Evolutionary conservation across 2,329 filamentous ascomycete species (phyloP).

Genomic region (Teratosphaeria zuluensis): DNA sequence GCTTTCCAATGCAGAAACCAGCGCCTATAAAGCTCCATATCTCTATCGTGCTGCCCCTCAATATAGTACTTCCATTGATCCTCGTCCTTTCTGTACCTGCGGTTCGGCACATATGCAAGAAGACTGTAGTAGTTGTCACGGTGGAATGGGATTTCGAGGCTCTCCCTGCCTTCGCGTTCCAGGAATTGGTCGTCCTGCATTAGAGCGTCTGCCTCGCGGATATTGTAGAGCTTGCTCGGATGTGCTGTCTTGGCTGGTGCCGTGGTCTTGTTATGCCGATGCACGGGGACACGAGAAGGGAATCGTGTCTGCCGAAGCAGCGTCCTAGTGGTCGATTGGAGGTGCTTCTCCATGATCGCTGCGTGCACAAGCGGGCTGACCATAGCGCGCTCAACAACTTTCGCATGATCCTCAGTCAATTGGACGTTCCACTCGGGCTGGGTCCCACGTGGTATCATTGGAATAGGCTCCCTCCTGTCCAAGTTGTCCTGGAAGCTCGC

Average conservation of each 20-base stretch:
- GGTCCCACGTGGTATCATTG: slow-evolving; percentile 41
- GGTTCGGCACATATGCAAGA: slow-evolving; percentile 47
- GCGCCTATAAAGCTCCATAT: slow-evolving; percentile 25
- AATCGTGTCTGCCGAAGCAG: slow-evolving; percentile 30
- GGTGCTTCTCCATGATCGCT: slow-evolving; percentile 39
- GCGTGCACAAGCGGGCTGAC: slow-evolving; percentile 43
- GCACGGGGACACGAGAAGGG: slow-evolving; percentile 25
- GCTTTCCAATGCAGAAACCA: slow-evolving; percentile 6
- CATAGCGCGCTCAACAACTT: slow-evolving; percentile 38
- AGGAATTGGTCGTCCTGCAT: slow-evolving; percentile 44
- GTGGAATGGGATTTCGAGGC: slow-evolving; percentile 44
- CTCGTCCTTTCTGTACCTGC: slow-evolving; percentile 42
- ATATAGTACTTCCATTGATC: slow-evolving; percentile 42
- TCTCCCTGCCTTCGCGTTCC: slow-evolving; percentile 40
- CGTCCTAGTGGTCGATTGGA: slow-evolving; percentile 37
- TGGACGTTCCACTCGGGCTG: slow-evolving; percentile 41
- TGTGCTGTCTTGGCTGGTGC: slow-evolving; percentile 5
- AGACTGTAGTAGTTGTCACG: slow-evolving; percentile 52
- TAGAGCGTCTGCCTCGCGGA: slow-evolving; percentile 37
- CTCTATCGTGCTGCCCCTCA: slow-evolving; percentile 27
- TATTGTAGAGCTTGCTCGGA: slow-evolving; percentile 31
- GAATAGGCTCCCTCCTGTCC: slow-evolving; percentile 43
- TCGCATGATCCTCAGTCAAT: slow-evolving; percentile 36
- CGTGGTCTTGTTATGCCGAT: slow-evolving; percentile 26
- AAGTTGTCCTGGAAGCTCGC: slow-evolving; percentile 46